These are phyloP conservation scores for Termitomyces sp. DNA, from an alignment of 768 basidiomycete species.

Conservation along the genomic window DNA sequence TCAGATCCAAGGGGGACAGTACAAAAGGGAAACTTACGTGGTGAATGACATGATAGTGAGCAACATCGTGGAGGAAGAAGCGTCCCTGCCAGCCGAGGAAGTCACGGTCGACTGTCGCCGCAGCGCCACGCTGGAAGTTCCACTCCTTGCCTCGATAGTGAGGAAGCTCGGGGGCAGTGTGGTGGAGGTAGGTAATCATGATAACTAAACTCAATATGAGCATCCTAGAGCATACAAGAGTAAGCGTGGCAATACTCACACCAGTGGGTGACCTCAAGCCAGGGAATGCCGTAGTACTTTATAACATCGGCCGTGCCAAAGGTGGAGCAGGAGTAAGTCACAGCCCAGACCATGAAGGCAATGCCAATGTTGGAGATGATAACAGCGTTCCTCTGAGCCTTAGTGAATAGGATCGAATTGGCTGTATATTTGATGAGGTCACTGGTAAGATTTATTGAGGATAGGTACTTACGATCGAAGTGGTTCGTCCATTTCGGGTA, in stretches of 20 bases:
- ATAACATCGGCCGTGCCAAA: constrained; percentile 39
- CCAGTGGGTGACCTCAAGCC: constrained; percentile 55
- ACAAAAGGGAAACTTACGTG: constrained; percentile 32
- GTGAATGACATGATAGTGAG: constrained; percentile 61
- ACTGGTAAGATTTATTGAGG: too few species aligned
- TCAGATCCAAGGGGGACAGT: too few species aligned
- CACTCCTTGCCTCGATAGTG: constrained; percentile 56
- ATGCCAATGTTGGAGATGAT: constrained; percentile 57
- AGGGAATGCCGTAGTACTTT: constrained; percentile 50
- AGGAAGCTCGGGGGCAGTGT: constrained; percentile 54
- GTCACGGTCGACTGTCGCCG: constrained; percentile 54
- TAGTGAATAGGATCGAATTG: constrained; percentile 53
- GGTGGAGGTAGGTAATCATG: constrained; percentile 61
- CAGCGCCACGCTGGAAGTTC: constrained; percentile 60
- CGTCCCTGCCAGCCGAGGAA: constrained; percentile 65
- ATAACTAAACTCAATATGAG: constrained; percentile 27
- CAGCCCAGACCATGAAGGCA: constrained; percentile 38
- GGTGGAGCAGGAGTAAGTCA: constrained; percentile 29
- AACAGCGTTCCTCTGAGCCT: constrained; percentile 47
- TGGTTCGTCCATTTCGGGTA: constrained; percentile 29
- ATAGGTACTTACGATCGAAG: neutral
- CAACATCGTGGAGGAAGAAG: constrained; percentile 64
- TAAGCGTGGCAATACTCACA: constrained; percentile 28
- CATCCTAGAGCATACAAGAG: neutral
- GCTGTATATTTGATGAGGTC: constrained; percentile 27